A percentile compares a stretch with the other conserved stretches of the same genome.
Conservation (phyloP, 2,329 filamentous ascomycete species). For the Aspergillus aculeatinus region DNA sequence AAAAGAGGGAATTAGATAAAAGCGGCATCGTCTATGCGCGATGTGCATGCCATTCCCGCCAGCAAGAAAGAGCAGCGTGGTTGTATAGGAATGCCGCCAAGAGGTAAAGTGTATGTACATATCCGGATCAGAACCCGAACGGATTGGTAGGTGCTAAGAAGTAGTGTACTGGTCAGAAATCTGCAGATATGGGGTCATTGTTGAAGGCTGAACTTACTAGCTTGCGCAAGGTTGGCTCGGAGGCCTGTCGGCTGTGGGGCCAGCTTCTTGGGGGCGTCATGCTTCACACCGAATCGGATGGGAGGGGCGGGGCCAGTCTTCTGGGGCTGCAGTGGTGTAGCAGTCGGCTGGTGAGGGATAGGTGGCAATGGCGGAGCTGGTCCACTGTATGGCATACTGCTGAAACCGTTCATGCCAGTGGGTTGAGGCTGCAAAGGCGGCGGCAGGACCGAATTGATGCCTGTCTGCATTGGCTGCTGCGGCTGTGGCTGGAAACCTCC, state of each 20-base stretch:
- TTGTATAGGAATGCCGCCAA: constrained; percentile 25
- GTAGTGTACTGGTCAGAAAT: neutral
- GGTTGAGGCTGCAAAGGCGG: constrained; percentile 52
- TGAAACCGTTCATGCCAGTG: constrained; percentile 52
- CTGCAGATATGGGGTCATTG: constrained; percentile 6
- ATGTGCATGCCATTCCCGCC: constrained; percentile 16
- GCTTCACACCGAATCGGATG: constrained; percentile 80
- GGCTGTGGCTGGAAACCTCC: constrained; percentile 46
- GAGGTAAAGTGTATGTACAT: constrained; percentile 30
- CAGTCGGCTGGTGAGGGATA: constrained; percentile 58
- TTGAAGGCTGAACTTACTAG: constrained; percentile 70
- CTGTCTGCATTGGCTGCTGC: constrained; percentile 51
- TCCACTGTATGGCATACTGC: constrained; percentile 48
- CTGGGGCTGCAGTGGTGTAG: constrained; percentile 68
- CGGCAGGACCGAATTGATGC: constrained; percentile 55
- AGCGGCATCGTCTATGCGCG: constrained; percentile 14
- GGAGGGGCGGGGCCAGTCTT: constrained; percentile 83
- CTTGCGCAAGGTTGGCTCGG: constrained; percentile 86
- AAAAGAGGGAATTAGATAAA: constrained; percentile 5
- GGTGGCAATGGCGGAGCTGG: constrained; percentile 56
- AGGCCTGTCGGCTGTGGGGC: constrained; percentile 82
- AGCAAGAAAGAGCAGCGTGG: constrained; percentile 19
- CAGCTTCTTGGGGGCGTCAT: constrained; percentile 70
- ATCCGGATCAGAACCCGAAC: constrained; percentile 60
- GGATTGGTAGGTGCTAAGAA: constrained; percentile 64